Evolutionary conservation across 345 rosid species (phyloP), one percentile per base, ranked within the genome.

Genomic region (Populus ilicifolia): DNA sequence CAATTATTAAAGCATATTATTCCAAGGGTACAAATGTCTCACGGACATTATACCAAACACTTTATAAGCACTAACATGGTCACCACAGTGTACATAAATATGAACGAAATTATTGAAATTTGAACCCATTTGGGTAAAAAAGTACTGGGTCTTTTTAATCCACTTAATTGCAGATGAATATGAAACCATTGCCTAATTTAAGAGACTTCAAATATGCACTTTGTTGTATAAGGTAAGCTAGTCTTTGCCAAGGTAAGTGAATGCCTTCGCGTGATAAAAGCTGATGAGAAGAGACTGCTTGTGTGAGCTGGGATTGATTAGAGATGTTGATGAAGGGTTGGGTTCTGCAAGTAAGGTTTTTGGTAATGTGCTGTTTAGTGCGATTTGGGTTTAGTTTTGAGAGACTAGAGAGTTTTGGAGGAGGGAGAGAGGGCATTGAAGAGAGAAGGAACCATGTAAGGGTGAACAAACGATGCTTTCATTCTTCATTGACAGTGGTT

Each of bases 91-190:
- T 41, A 77, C 82, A 54, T 87, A 87, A 90, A 89, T 86, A 21
- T 25, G 25, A 25, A 92, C 91, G 80, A 94, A 69, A 80, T 78
- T 88, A 79, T 33, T 33, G 36, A 33, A 33, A 33, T 33, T 33
- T 33, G 36, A 33, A 33, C 0, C 36, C 36, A 33, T 33, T 91
- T 94, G 16, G 88, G 68, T 29, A 92, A 73, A 63, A 87, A 81
- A 64, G 90, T 79, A 76, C 68, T 77, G 83, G 97, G 93, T 25
- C 66, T 79, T 33, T 86, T 87, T 56, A 79, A 78, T 25, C 90
- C 87, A 2, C 90, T 90, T n/a, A 94, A 70, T 86, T 89, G 92
- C 85, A 91, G 77, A 80, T 92, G 94, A 39, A 90, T 91, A 86
- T 92, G 98, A 38, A 94, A 80, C 85, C 88, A 86, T 84, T 94